Evolutionary conservation across 495 filamentous ascomycete genomes (phyloP).

Genomic region (Penicillium atrosanguineum): DNA sequence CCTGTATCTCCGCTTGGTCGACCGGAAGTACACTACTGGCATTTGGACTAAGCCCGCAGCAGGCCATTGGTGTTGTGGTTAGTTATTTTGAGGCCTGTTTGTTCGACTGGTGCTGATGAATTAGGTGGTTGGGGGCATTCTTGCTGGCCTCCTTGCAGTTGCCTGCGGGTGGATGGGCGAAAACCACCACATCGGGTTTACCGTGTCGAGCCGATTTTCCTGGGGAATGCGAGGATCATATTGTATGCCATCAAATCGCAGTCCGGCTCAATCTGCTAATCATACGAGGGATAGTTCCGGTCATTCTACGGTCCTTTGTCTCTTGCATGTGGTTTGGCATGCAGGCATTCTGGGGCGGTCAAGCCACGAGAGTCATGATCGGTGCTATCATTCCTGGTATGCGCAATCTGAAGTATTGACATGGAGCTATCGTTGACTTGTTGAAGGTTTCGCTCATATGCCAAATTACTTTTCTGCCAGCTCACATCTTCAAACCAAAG

Average conservation of each 20-base stretch:
- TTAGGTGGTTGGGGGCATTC: conserved; percentile 4
- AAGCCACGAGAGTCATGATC: conserved; percentile 6
- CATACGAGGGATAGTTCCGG: background rate
- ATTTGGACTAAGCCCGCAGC: conserved; percentile 2
- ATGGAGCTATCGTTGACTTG: too few relatives aligned
- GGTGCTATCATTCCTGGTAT: conserved; percentile 5
- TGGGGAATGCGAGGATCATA: conserved; percentile 8
- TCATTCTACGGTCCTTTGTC: conserved; percentile 1
- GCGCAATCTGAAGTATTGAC: too few relatives aligned
- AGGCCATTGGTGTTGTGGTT: conserved; percentile 4
- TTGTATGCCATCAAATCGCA: background rate
- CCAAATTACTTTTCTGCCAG: conserved; percentile 2
- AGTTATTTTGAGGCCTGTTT: background rate
- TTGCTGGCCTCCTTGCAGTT: conserved; percentile 5
- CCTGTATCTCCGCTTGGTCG: conserved; percentile 8
- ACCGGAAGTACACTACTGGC: conserved; percentile 5
- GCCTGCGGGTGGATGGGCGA: conserved; percentile 6
- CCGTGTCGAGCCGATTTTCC: conserved; percentile 3
- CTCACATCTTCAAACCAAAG: conserved; percentile 10
- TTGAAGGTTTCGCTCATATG: conserved; percentile 7
- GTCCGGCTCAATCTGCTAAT: background rate
- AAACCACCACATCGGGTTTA: conserved; percentile 7
- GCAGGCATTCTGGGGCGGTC: conserved; percentile 7
- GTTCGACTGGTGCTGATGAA: background rate
- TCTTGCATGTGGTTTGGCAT: conserved; percentile 10